Conservation (phyloP, 2,329 filamentous ascomycete species). For the Exophiala lecanii-corni region DNA sequence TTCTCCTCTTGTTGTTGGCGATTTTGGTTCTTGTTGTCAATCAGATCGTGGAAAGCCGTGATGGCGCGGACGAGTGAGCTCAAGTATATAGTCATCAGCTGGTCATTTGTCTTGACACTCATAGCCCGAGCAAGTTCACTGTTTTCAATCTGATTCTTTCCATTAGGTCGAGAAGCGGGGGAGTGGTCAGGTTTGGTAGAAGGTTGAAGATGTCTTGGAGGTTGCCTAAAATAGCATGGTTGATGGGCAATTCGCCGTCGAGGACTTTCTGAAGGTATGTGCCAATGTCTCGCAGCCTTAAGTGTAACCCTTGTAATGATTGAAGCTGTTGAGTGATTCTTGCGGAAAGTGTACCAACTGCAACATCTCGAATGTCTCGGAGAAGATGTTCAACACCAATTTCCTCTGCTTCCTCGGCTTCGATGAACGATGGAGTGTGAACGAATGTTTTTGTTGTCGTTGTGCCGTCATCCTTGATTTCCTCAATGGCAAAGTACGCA, state of each 20-base stretch:
- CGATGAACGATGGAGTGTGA: conserved; percentile 95
- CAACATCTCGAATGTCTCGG: conserved; percentile 95
- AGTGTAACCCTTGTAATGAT: conserved; percentile 90
- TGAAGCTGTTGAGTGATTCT: conserved; percentile 97
- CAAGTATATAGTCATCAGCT: conserved; percentile 97
- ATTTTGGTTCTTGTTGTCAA: conserved; percentile 99
- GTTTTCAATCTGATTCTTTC: conserved; percentile 57
- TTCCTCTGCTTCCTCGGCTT: conserved; percentile 97
- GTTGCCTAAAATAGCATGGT: conserved; percentile 94
- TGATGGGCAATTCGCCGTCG: conserved; percentile 86
- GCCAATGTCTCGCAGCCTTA: conserved; percentile 91
- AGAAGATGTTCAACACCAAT: conserved; percentile 97
- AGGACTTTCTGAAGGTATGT: conserved; percentile 94
- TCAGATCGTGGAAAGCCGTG: conserved; percentile 97
- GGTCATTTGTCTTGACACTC: conserved; percentile 98
- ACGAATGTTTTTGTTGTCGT: conserved; percentile 97
- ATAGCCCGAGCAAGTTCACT: conserved; percentile 91
- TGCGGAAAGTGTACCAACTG: conserved; percentile 91
- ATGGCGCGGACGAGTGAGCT: conserved; percentile 96
- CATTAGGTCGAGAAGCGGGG: conserved; percentile 56
- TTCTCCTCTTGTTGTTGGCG: conserved; percentile 94
- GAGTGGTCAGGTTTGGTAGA: conserved; percentile 88
- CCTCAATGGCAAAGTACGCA: conserved; percentile 97
- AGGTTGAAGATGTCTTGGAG: conserved; percentile 99
- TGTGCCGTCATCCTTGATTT: conserved; percentile 99